Conservation (phyloP, 441 rosid species). For the Gossypium davidsonii region DNA sequence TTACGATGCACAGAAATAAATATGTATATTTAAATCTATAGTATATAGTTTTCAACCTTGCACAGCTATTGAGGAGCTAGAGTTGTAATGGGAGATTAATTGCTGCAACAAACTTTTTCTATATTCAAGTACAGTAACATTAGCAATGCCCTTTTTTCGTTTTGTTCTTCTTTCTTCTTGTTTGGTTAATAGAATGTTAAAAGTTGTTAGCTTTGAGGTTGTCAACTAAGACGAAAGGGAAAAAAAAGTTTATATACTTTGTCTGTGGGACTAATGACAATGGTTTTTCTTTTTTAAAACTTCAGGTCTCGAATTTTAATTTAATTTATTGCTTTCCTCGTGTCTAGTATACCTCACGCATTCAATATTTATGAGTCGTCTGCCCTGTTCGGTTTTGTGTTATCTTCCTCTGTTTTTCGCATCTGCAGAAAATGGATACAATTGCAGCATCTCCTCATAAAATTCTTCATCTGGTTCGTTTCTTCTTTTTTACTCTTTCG, state of each 20-base stretch:
- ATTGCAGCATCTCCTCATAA: slow-evolving; percentile 13
- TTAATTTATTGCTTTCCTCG: too few species aligned
- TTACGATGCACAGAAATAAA: background rate
- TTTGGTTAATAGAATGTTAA: background rate
- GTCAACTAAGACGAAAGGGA: too few species aligned
- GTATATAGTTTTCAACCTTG: background rate
- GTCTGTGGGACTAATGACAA: background rate
- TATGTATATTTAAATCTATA: background rate
- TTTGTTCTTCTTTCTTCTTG: background rate
- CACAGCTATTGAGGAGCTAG: background rate
- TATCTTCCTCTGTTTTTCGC: background rate
- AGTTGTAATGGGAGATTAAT: background rate
- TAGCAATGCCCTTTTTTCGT: background rate
- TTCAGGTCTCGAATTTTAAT: too few species aligned
- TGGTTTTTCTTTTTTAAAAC: background rate
- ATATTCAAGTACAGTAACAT: background rate
- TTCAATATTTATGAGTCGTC: background rate
- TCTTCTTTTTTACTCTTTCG: background rate
- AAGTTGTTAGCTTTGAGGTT: background rate
- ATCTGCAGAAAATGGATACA: slow-evolving; percentile 27
- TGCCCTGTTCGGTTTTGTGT: background rate
- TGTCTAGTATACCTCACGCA: too few species aligned
- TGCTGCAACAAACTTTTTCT: background rate
- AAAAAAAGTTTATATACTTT: background rate
- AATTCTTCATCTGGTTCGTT: slow-evolving; percentile 19